A percentile compares a stretch with the other conserved stretches of the same genome.
These are phyloP conservation scores for Trichosporon coremiiforme DNA, from an alignment of 1,284 basidiomycete genomes.

Conservation along the genomic window DNA sequence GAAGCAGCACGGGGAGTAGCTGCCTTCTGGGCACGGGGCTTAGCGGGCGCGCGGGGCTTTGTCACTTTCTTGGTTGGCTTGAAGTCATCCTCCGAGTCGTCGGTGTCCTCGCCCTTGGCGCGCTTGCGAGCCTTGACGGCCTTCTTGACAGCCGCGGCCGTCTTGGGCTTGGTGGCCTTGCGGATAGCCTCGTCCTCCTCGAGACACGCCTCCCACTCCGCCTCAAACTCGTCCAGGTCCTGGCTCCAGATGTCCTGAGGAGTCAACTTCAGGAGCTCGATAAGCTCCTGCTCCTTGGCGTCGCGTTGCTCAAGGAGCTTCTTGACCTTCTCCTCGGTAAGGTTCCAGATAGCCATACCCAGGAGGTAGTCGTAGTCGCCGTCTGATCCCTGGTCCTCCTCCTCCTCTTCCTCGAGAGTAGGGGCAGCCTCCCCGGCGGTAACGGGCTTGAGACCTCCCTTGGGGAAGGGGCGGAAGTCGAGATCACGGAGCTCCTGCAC, in stretches of 20 bases:
- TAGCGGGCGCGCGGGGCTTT: slow-evolving; percentile 53
- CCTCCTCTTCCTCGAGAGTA: slow-evolving; percentile 64
- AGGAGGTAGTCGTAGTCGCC: slow-evolving; percentile 93
- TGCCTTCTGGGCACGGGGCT: slow-evolving; percentile 39
- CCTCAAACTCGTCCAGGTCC: slow-evolving; percentile 82
- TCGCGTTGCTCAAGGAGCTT: slow-evolving; percentile 78
- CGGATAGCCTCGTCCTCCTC: slow-evolving; percentile 60
- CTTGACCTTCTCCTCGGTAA: slow-evolving; percentile 93
- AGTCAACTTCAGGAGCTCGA: slow-evolving; percentile 73
- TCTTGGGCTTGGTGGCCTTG: slow-evolving; percentile 70
- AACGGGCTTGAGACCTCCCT: slow-evolving; percentile 63
- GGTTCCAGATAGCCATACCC: slow-evolving; percentile 91
- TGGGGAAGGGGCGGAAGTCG: slow-evolving; percentile 86
- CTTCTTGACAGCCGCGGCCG: slow-evolving; percentile 67
- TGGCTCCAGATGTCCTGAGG: slow-evolving; percentile 87
- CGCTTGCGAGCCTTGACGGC: slow-evolving; percentile 60
- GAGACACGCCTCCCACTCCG: slow-evolving; percentile 77
- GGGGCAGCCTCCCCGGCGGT: slow-evolving; percentile 73
- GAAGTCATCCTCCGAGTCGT: slow-evolving; percentile 69
- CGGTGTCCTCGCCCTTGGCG: slow-evolving; percentile 60
- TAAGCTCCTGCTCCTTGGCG: slow-evolving; percentile 80
- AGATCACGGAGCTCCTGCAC: slow-evolving; percentile 79
- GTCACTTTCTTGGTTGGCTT: slow-evolving; percentile 66
- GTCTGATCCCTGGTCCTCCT: slow-evolving; percentile 59
- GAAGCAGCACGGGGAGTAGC: slow-evolving; percentile 32